A percentile compares a stretch with the other conserved stretches of the same genome.
phyloP scores from a whole-genome alignment of 306 rosid species.

The Cajanus cajan region DNA sequence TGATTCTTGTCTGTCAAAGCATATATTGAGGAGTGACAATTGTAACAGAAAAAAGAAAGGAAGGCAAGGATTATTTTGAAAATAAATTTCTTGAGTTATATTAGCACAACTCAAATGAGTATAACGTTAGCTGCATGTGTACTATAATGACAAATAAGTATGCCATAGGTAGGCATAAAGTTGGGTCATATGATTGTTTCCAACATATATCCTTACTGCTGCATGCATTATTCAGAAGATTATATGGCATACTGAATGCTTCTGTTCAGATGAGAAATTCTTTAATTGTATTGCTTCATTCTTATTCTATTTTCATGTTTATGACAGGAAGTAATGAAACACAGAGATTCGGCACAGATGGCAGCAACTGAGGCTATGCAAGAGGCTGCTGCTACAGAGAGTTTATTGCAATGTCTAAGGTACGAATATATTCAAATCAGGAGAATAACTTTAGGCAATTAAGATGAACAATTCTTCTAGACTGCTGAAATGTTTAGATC shows the following conservation, averaged over 20 bases:
- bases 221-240: constrained; percentile 7
- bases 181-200: constrained; percentile 7
- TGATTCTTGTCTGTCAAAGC: constrained; percentile 7
- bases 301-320: constrained; percentile 26
- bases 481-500: constrained; percentile 12
- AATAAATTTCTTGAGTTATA: background rate
- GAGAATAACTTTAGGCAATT: constrained; percentile 11
- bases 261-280: constrained; percentile 13
- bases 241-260: constrained; percentile 8
- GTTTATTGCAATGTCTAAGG: constrained; percentile 85
- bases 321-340: constrained; percentile 82
- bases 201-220: background rate
- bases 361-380: constrained; percentile 93
- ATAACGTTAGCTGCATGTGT: background rate
- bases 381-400: constrained; percentile 93
- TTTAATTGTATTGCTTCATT: background rate
- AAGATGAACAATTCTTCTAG: background rate
- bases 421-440: constrained; percentile 29
- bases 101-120: background rate
- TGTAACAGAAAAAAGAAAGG: background rate
- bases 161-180: constrained; percentile 4
- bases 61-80: background rate
- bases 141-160: background rate
- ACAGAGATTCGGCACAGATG: constrained; percentile 86
- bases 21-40: background rate